These are phyloP conservation scores for Penicillium cinerascens DNA, from an alignment of 495 filamentous ascomycete genomes.

Conservation along the genomic window DNA sequence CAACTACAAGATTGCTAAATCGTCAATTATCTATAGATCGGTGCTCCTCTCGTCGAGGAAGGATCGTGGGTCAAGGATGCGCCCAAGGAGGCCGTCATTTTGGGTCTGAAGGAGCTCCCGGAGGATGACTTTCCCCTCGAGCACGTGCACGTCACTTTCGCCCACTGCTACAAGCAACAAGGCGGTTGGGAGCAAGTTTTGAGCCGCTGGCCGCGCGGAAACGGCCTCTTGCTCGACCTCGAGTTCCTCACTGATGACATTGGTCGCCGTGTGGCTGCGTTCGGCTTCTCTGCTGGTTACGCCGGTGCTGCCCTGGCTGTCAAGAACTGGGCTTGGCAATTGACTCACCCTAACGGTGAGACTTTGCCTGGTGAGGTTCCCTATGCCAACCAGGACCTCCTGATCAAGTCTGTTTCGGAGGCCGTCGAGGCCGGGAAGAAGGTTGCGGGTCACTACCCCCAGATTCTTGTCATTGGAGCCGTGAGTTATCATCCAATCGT, in stretches of 20 bases:
- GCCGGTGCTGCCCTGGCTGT: constrained; percentile 77
- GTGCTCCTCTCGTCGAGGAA: constrained; percentile 74
- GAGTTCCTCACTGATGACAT: constrained; percentile 82
- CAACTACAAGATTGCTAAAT: constrained; percentile 1
- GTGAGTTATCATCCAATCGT: constrained; percentile 21
- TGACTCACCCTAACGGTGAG: constrained; percentile 59
- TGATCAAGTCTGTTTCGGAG: constrained; percentile 71
- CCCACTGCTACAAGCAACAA: constrained; percentile 83
- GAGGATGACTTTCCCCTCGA: constrained; percentile 84
- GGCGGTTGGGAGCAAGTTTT: constrained; percentile 80
- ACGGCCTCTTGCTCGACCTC: constrained; percentile 81
- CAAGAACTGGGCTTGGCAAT: constrained; percentile 87
- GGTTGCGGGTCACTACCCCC: constrained; percentile 47
- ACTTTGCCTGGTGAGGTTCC: constrained; percentile 64
- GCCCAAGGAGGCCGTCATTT: constrained; percentile 75
- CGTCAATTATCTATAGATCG: constrained; percentile 45
- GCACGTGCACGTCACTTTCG: constrained; percentile 85
- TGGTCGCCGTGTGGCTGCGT: constrained; percentile 75
- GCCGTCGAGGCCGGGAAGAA: constrained; percentile 58
- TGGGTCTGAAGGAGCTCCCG: constrained; percentile 92
- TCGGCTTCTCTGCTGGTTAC: constrained; percentile 78
- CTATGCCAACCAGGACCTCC: constrained; percentile 71
- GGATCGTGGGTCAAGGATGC: constrained; percentile 73
- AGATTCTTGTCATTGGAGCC: constrained; percentile 59
- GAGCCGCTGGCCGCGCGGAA: constrained; percentile 74